Percentiles rank a stretch among this genome's conserved stretches.
Evolutionary conservation across 352 stramenopile species (phyloP).

Genomic region (Blastocystis sp.): DNA sequence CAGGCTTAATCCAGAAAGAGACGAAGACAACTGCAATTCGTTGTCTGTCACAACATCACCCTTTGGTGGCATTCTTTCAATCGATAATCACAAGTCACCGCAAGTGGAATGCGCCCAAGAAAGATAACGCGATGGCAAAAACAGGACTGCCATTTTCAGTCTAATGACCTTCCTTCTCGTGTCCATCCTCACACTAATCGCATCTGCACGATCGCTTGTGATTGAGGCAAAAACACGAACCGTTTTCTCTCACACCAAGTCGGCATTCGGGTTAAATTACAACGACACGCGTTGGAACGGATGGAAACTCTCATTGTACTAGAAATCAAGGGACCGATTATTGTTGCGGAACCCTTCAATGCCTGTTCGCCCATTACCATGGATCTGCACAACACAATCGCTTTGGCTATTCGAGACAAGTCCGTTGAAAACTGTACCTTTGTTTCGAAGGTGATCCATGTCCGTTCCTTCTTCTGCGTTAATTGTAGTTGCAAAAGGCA

Average conservation of each 20-base stretch:
- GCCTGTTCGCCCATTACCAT: not conserved
- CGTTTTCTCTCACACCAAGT: not conserved
- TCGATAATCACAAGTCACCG: too few relatives aligned
- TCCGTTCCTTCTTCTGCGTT: not conserved
- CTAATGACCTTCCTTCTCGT: too few relatives aligned
- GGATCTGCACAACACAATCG: not conserved
- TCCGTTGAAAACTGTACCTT: not conserved
- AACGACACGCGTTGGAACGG: not conserved
- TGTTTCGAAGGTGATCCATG: constrained; percentile 8
- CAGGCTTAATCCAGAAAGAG: not conserved
- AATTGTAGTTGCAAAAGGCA: constrained; percentile 19
- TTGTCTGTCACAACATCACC: not conserved
- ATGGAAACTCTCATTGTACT: not conserved
- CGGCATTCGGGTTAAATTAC: constrained; percentile 24
- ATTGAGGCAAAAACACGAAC: not conserved
- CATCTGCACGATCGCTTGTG: not conserved
- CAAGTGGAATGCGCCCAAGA: too few relatives aligned
- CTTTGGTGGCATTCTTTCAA: not conserved
- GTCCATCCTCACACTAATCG: too few relatives aligned
- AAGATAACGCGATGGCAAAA: too few relatives aligned
- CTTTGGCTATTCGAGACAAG: constrained; percentile 40
- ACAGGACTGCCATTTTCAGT: too few relatives aligned
- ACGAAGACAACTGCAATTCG: not conserved
- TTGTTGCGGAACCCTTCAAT: constrained; percentile 2
- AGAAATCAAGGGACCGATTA: not conserved